Base-by-base conservation (phyloP, 805 yeast genomes). In the Saccharomycopsis schoenii region DNA sequence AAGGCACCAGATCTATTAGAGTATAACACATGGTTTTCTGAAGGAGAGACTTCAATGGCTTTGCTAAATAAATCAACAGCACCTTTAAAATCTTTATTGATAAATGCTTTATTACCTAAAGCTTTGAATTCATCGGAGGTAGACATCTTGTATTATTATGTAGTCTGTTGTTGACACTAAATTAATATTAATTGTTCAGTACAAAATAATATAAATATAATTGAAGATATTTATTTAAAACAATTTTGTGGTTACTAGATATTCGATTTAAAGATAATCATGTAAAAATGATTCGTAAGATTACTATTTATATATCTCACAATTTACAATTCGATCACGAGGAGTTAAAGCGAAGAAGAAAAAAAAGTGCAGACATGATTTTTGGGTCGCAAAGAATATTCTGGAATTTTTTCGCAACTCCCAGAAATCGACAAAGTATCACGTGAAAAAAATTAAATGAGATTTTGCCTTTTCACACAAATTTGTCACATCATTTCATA, bases 81-180 rank as follows among this genome's bases (percentile, higher is more conserved):
- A 66, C 83, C 80, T 24, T 77, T 76, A 72, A 83, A 94, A 60
- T 93, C 89, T 74, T 94, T 93, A 59, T 91, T 89, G 25, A 90
- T 83, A 71, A 94, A 94, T 54, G 90, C 94, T 65, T 90, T 87
- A 77, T 94, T 94, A 68, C 99, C 99, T 74, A 89, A 86, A 34
- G 96, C 88, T 76, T 94, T 94, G 70, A 72, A 86, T 58, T 63
- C 64, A 19, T 63, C 65, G 34, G 65, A 62, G 25, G 59, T 50
- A 29, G 64, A 50, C 64, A 58, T 58, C 1, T 47, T 21, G 8
- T 21, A 21, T 47, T 29, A 29, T 29, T 29, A 29, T 29, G 3
- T 3, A 29, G 34, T 43, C 17, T 52, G 21, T 50, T 25, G 21
- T 42, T 42, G 11, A 42, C 2, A 42, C 4, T 42, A 42, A 17